Percentiles rank a stretch among this genome's conserved stretches.
phyloP scores from a whole-genome alignment of 345 rosid genomes.

The Corymbia maculata region DNA sequence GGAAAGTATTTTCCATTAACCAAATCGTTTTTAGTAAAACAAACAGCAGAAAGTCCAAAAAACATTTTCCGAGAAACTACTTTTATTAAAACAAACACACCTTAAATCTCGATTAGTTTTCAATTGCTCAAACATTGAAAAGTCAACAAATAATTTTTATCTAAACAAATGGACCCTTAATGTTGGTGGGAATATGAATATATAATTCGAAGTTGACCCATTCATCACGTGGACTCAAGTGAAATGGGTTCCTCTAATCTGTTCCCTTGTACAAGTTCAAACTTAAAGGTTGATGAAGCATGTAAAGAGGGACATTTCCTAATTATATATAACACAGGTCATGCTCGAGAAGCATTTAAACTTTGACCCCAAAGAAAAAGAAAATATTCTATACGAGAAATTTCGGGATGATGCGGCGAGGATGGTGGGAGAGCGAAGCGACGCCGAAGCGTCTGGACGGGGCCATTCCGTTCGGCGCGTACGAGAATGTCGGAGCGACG shows the following conservation, averaged over 20 bases:
- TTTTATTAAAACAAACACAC: too few relatives aligned
- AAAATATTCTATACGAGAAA: background rate
- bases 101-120: background rate
- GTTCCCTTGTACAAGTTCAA: background rate
- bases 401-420: background rate
- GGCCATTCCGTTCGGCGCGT: background rate
- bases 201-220: background rate
- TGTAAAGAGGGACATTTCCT: background rate
- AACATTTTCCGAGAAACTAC: too few relatives aligned
- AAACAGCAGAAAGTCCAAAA: too few relatives aligned
- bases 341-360: background rate
- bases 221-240: background rate
- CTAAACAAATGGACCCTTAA: background rate
- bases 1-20: too few relatives aligned
- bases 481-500: background rate
- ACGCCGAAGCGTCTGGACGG: background rate
- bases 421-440: background rate
- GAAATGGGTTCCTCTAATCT: background rate
- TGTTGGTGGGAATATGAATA: accelerated
- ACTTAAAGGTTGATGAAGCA: background rate
- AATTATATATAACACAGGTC: background rate
- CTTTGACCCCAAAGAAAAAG: too few relatives aligned
- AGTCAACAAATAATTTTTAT: background rate
- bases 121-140: accelerated
- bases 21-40: too few relatives aligned